These are phyloP conservation scores for Hordeum pubiflorum DNA, from an alignment of 202 grass and related monocot genomes.

Conservation along the genomic window DNA sequence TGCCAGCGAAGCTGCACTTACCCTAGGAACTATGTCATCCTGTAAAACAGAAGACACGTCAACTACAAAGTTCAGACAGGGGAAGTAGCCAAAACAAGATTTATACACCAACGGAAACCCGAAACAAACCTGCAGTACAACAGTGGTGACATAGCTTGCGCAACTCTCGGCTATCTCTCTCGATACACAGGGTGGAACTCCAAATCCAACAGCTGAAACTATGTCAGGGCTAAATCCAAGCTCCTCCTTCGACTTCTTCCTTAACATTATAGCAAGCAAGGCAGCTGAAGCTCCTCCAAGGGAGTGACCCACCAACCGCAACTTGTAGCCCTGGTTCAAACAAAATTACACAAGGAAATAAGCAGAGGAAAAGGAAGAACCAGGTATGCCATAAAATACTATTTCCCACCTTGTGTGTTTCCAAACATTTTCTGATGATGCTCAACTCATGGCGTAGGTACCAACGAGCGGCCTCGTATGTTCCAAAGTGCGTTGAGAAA, in stretches of 20 bases:
- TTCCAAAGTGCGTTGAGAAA: slow-evolving; percentile 87
- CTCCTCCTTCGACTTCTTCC: slow-evolving; percentile 70
- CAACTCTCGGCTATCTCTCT: slow-evolving; percentile 79
- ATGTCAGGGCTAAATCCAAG: slow-evolving; percentile 89
- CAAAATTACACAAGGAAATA: not conserved
- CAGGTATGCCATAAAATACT: not conserved
- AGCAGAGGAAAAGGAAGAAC: not conserved
- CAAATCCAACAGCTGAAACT: slow-evolving; percentile 83
- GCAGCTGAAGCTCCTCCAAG: slow-evolving; percentile 83
- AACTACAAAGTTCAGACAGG: not conserved
- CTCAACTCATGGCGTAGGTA: slow-evolving; percentile 72
- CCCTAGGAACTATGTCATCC: slow-evolving; percentile 91
- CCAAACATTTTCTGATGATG: slow-evolving; percentile 67
- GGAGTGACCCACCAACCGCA: slow-evolving; percentile 80
- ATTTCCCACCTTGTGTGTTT: slow-evolving; percentile 61
- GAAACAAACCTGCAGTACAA: slow-evolving; percentile 72
- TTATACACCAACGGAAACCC: not conserved
- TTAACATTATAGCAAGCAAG: slow-evolving; percentile 78
- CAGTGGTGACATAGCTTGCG: slow-evolving; percentile 72
- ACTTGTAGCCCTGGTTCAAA: slow-evolving; percentile 57
- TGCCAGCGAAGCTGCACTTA: slow-evolving; percentile 72
- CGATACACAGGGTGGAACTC: slow-evolving; percentile 85
- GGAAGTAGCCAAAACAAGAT: not conserved
- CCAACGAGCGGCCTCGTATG: slow-evolving; percentile 87
- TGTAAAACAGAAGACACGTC: slow-evolving; percentile 4